phyloP scores from a whole-genome alignment of 345 rosid species.

The Durio zibethinus region DNA sequence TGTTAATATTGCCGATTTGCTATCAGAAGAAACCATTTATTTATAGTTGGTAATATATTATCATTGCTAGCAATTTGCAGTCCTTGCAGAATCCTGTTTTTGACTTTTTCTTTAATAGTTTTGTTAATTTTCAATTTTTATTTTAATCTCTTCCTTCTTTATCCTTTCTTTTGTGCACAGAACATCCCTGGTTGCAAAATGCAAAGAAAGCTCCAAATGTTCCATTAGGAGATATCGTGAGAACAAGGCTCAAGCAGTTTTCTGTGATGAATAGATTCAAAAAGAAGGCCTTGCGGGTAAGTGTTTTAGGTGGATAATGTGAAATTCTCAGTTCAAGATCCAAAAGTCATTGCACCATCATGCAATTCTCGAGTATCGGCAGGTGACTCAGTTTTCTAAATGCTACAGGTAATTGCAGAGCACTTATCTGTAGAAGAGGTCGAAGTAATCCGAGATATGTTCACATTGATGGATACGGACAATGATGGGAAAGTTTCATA shows the following conservation, averaged over 20 bases:
- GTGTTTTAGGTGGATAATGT: constrained; percentile 21
- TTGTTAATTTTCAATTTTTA: neutral
- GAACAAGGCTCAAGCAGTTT: constrained; percentile 91
- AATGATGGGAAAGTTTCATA: constrained; percentile 79
- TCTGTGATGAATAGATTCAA: constrained; percentile 95
- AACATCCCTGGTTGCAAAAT: constrained; percentile 91
- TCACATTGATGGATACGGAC: constrained; percentile 82
- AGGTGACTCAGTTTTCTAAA: constrained; percentile 17
- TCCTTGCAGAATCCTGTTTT: neutral
- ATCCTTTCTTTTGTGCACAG: constrained; percentile 30
- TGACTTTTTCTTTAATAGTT: neutral
- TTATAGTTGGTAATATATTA: neutral
- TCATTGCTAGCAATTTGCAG: neutral
- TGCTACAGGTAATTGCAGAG: constrained; percentile 86
- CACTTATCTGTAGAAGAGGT: constrained; percentile 84
- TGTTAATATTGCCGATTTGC: neutral
- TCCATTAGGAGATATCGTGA: constrained; percentile 90
- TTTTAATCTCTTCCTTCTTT: neutral
- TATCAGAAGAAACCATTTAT: neutral
- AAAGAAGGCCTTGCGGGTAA: constrained; percentile 87
- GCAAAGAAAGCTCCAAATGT: constrained; percentile 96
- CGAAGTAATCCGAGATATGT: constrained; percentile 90
- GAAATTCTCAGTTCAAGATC: constrained; percentile 2
- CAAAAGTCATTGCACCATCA: neutral
- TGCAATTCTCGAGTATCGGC: neutral